Evolutionary conservation across 768 basidiomycete species (phyloP).

Genomic region (Lactifluus pinguis): DNA sequence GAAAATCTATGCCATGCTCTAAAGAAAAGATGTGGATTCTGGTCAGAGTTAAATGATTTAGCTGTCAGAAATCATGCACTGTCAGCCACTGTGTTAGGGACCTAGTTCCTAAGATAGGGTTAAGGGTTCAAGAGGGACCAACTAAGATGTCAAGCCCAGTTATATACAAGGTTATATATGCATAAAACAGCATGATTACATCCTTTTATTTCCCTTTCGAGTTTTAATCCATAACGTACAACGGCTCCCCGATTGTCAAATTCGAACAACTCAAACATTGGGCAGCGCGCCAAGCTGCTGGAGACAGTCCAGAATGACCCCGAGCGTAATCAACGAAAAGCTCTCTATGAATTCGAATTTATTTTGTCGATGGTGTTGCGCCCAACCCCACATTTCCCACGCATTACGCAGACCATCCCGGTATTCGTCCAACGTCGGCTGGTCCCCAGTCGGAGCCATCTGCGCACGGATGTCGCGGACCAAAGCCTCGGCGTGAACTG

Average conservation of each 20-base stretch:
- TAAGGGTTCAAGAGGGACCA: too few species aligned
- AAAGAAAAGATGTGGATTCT: too few species aligned
- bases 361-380: conserved; percentile 29
- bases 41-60: too few species aligned
- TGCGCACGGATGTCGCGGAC: conserved; percentile 41
- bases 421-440: conserved; percentile 16
- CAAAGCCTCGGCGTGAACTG: conserved; percentile 43
- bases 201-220: too few species aligned
- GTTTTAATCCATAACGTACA: not conserved
- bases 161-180: too few species aligned
- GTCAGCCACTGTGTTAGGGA: too few species aligned
- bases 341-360: conserved; percentile 36
- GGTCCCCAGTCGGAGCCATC: conserved; percentile 15
- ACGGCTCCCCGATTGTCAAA: not conserved
- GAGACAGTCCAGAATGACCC: conserved; percentile 12
- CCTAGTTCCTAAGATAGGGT: too few species aligned
- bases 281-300: not conserved
- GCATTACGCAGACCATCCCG: conserved; percentile 38
- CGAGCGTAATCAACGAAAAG: conserved; percentile 59
- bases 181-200: too few species aligned
- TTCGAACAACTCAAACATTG: not conserved
- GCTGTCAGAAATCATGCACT: too few species aligned
- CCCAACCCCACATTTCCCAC: conserved; percentile 60
- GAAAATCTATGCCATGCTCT: too few species aligned
- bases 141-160: too few species aligned